phyloP scores from a whole-genome alignment of 140 eudicot species.

The Flaveria floridana region DNA sequence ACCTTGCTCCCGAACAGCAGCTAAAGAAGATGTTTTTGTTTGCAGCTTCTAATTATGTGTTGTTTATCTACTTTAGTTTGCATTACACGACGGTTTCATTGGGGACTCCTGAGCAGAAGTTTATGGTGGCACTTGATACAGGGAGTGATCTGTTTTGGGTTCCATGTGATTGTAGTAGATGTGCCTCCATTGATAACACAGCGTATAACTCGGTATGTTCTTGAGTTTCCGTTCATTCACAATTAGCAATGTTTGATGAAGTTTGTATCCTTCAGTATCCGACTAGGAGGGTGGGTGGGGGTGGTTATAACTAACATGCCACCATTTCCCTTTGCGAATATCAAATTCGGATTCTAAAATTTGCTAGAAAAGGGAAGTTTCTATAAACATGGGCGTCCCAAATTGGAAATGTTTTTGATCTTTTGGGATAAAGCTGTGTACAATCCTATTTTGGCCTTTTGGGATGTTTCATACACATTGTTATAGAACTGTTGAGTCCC shows the following conservation, averaged over 20 bases:
- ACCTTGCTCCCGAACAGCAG: neutral
- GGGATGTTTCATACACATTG: conserved; percentile 8
- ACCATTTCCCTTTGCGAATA: neutral
- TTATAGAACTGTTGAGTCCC: neutral
- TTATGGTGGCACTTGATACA: conserved; percentile 93
- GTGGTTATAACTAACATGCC: neutral
- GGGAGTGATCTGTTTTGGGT: conserved; percentile 97
- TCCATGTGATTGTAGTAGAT: conserved; percentile 80
- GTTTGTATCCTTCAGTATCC: no score
- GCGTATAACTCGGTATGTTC: conserved; percentile 65
- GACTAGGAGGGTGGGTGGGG: neutral
- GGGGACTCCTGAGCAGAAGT: conserved; percentile 77
- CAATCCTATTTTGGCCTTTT: neutral
- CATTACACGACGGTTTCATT: conserved; percentile 75
- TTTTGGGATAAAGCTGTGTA: neutral
- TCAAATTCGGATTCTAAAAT: neutral
- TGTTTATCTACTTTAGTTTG: conserved; percentile 52
- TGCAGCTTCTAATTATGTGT: neutral
- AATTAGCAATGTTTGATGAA: neutral
- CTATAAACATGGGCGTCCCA: conserved; percentile 7
- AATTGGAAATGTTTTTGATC: neutral
- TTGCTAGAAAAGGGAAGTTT: conserved; percentile 9
- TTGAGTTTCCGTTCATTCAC: neutral
- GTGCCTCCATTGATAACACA: conserved; percentile 54
- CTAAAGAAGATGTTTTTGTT: neutral